Evolutionary conservation across 192 early-diverging fungal species (phyloP).

Genomic region (Funneliformis geosporum): DNA sequence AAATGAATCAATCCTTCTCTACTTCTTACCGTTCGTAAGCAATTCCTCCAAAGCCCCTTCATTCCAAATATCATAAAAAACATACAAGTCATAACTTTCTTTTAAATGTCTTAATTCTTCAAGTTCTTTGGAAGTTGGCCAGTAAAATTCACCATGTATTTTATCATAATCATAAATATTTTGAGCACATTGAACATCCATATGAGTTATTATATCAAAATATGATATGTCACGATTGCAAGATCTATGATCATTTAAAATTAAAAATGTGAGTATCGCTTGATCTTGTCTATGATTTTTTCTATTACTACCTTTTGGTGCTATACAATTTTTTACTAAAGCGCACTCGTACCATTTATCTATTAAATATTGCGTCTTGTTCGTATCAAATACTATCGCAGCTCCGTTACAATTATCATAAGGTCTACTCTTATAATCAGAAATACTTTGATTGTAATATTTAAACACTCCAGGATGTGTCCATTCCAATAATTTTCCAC

Average conservation of each 20-base stretch:
- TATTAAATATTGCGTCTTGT: slow-evolving; percentile 42
- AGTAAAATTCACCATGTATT: neutral
- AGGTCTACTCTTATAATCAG: slow-evolving; percentile 25
- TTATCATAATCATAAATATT: slow-evolving; percentile 29
- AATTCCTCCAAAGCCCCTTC: neutral
- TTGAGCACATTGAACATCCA: slow-evolving; percentile 37
- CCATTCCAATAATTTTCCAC: slow-evolving; percentile 38
- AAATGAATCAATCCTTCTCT: neutral
- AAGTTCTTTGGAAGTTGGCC: neutral
- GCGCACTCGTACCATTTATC: slow-evolving; percentile 50
- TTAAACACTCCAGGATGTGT: slow-evolving; percentile 49
- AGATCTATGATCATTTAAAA: slow-evolving; percentile 36
- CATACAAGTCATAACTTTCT: neutral
- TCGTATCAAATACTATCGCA: slow-evolving; percentile 47
- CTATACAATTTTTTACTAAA: slow-evolving; percentile 50
- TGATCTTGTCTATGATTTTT: slow-evolving; percentile 54
- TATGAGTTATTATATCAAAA: slow-evolving; percentile 36
- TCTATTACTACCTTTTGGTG: slow-evolving; percentile 48
- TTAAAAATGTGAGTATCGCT: slow-evolving; percentile 48
- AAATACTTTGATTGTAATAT: slow-evolving; percentile 38
- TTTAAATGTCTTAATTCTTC: neutral
- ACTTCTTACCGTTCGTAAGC: neutral
- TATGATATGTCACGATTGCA: slow-evolving; percentile 34
- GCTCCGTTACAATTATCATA: slow-evolving; percentile 52
- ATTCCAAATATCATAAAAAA: neutral